Conservation (phyloP, 2,329 filamentous ascomycete species). For the Fusarium annulatum region DNA sequence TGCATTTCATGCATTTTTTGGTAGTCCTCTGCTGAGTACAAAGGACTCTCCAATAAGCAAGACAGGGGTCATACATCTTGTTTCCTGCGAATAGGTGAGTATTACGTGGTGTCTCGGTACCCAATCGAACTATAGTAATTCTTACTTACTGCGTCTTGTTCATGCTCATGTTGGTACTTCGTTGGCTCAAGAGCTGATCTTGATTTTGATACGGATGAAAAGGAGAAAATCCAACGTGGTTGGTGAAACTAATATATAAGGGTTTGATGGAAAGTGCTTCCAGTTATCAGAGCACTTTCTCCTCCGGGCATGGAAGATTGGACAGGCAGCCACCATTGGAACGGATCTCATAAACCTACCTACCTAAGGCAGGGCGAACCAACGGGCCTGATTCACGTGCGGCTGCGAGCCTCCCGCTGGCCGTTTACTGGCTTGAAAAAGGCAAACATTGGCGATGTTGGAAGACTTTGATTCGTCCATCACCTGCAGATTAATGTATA, state of each 20-base stretch:
- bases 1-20: neutral
- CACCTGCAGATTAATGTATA: neutral
- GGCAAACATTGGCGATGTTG: neutral
- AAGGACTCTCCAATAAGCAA: neutral
- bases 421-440: neutral
- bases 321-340: neutral
- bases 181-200: neutral
- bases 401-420: constrained; percentile 9
- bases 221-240: neutral
- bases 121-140: neutral
- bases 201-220: neutral
- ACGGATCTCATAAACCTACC: neutral
- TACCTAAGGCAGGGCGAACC: constrained; percentile 3
- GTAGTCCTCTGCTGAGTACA: neutral
- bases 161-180: constrained; percentile 17
- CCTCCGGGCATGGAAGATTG: neutral
- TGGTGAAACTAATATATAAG: neutral
- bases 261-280: neutral
- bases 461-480: neutral
- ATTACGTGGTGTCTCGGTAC: neutral
- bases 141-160: constrained; percentile 22
- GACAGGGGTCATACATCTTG: constrained; percentile 17
- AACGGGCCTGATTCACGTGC: constrained; percentile 31
- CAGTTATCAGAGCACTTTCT: neutral
- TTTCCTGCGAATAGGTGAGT: neutral